Conservation (phyloP, 805 yeast genomes). For the Lachancea dasiensis region DNA sequence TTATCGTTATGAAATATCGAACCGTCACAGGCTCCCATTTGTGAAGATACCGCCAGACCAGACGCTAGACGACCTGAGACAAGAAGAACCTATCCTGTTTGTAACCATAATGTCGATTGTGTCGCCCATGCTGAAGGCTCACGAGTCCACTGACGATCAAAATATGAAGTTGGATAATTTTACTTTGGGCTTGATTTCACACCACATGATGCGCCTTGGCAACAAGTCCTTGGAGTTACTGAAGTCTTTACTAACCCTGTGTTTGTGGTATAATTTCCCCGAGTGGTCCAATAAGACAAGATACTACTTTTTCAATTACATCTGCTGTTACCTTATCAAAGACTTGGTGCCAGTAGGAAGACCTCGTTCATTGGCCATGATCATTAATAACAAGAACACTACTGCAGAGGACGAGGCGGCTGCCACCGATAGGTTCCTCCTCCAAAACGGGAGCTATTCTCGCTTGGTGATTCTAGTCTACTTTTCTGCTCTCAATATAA, state of each 20-base stretch:
- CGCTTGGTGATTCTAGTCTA: slow-evolving; percentile 45
- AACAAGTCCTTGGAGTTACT: slow-evolving; percentile 63
- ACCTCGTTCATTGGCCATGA: slow-evolving; percentile 37
- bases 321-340: slow-evolving; percentile 62
- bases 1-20: slow-evolving; percentile 44
- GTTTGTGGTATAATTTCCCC: slow-evolving; percentile 79
- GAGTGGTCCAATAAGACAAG: slow-evolving; percentile 77
- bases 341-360: slow-evolving; percentile 67
- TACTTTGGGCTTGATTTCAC: slow-evolving; percentile 44
- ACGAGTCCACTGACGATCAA: slow-evolving; percentile 33
- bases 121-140: slow-evolving; percentile 37
- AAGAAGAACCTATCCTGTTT: slow-evolving; percentile 54
- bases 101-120: slow-evolving; percentile 59
- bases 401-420: slow-evolving; percentile 22
- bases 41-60: slow-evolving; percentile 45
- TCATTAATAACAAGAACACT: slow-evolving; percentile 21
- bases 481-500: slow-evolving; percentile 54
- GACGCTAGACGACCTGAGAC: slow-evolving; percentile 43
- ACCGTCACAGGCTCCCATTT: slow-evolving; percentile 43
- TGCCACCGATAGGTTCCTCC: slow-evolving; percentile 14
- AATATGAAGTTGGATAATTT: slow-evolving; percentile 47
- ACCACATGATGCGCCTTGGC: slow-evolving; percentile 64
- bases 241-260: slow-evolving; percentile 52
- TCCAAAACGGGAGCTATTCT: slow-evolving; percentile 3
- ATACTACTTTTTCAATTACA: slow-evolving; percentile 59